Conservation (phyloP, 805 yeast genomes). For the Saturnispora galanensis region DNA sequence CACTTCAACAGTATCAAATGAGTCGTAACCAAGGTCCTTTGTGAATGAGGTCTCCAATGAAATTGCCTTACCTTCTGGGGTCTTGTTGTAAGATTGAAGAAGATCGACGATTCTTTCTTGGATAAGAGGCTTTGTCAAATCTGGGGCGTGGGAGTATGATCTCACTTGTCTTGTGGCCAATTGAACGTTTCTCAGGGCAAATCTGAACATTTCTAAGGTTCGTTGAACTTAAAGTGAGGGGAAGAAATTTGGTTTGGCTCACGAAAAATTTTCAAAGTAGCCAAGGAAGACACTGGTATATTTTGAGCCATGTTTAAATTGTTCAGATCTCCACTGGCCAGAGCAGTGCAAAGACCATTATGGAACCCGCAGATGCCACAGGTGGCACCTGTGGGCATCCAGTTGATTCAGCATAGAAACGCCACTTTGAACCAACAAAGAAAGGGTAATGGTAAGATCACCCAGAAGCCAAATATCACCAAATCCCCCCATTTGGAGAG, state of each 20-base stretch:
- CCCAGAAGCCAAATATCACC: slow-evolving; percentile 31
- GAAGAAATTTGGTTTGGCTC: not conserved
- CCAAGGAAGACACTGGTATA: too few relatives aligned
- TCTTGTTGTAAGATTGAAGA: slow-evolving; percentile 55
- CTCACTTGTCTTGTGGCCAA: slow-evolving; percentile 12
- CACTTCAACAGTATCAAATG: slow-evolving; percentile 64
- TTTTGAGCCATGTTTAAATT: not conserved
- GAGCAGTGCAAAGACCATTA: not conserved
- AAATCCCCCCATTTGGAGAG: slow-evolving; percentile 74
- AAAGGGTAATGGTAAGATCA: slow-evolving; percentile 45
- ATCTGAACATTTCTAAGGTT: slow-evolving; percentile 1
- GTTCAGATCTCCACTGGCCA: not conserved
- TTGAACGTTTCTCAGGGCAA: not conserved
- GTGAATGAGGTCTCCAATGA: slow-evolving; percentile 41
- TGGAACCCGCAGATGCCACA: not conserved
- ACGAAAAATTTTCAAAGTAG: too few relatives aligned
- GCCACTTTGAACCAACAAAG: slow-evolving; percentile 75
- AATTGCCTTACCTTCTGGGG: slow-evolving; percentile 29
- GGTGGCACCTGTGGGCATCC: slow-evolving; percentile 10
- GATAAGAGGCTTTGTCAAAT: slow-evolving; percentile 52
- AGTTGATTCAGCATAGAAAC: slow-evolving; percentile 33
- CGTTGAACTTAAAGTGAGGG: not conserved
- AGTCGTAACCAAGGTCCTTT: slow-evolving; percentile 60
- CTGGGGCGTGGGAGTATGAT: slow-evolving; percentile 49
- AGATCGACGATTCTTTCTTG: slow-evolving; percentile 53